Evolutionary conservation across 208 protist genomes (phyloP).

Genomic region (Vickermania ingenoplastis): DNA sequence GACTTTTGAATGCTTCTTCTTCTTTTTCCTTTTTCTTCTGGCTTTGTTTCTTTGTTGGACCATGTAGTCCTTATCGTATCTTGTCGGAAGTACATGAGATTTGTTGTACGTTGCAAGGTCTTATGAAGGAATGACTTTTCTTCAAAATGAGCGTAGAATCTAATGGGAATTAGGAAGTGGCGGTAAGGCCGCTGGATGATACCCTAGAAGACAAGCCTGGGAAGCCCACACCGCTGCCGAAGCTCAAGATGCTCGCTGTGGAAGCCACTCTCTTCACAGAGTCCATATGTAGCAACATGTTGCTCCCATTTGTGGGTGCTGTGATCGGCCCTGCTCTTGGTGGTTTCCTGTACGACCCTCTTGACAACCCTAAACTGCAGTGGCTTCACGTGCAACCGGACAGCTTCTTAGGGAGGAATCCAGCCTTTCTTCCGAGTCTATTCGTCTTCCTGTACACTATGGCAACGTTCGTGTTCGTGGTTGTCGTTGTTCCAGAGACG

Average conservation of each 20-base stretch:
- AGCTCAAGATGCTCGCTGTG: constrained; percentile 38
- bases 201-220: no score
- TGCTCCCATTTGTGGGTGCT: constrained; percentile 46
- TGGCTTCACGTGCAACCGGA: constrained; percentile 17
- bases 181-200: no score
- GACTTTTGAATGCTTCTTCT: no score
- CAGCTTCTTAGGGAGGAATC: constrained; percentile 15
- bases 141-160: no score
- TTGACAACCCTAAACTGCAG: constrained; percentile 16
- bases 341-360: constrained; percentile 53
- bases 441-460: constrained; percentile 6
- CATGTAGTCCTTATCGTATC: no score
- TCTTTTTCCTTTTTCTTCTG: no score
- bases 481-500: constrained; percentile 12
- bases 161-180: no score
- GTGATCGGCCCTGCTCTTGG: constrained; percentile 48
- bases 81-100: no score
- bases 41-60: no score
- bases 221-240: constrained; percentile 33
- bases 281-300: constrained; percentile 45
- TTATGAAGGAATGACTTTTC: no score
- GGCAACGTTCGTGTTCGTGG: constrained; percentile 3
- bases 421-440: constrained; percentile 43
- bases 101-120: no score
- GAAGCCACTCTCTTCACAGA: constrained; percentile 48